These are phyloP conservation scores for Zalaria obscura DNA, from an alignment of 2,329 filamentous ascomycete genomes.

Conservation along the genomic window DNA sequence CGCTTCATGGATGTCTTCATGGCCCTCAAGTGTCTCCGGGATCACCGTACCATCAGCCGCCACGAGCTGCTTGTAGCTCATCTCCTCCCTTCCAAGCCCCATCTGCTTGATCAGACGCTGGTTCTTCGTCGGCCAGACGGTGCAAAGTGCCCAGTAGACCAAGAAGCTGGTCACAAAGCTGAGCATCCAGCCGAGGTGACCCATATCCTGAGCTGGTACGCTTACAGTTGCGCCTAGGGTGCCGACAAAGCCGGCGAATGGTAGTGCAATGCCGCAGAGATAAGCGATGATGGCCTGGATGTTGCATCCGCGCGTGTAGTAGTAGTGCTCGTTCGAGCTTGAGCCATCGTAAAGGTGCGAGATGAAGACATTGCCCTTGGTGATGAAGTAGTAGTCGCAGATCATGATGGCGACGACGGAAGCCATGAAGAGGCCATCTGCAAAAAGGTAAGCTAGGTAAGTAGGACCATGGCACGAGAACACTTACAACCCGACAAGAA, in stretches of 20 bases:
- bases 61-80: conserved; percentile 8
- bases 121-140: conserved; percentile 23
- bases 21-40: conserved; percentile 3
- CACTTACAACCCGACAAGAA: conserved; percentile 38
- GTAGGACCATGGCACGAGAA: not conserved
- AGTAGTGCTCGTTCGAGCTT: conserved; percentile 32
- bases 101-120: conserved; percentile 20
- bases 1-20: not conserved
- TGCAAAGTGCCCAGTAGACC: conserved; percentile 34
- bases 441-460: conserved; percentile 20
- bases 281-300: conserved; percentile 45
- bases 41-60: conserved; percentile 9
- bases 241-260: conserved; percentile 40
- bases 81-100: conserved; percentile 15
- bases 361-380: conserved; percentile 19
- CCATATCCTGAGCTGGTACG: conserved; percentile 20
- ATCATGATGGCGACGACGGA: conserved; percentile 48
- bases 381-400: conserved; percentile 44
- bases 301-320: conserved; percentile 39
- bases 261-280: conserved; percentile 41
- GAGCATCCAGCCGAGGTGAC: conserved; percentile 48
- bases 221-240: conserved; percentile 23
- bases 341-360: conserved; percentile 30
- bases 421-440: conserved; percentile 50
- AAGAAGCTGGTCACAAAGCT: conserved; percentile 42